phyloP scores from a whole-genome alignment of 1,139 yeast species.

The Arxiozyma slooffiae region DNA sequence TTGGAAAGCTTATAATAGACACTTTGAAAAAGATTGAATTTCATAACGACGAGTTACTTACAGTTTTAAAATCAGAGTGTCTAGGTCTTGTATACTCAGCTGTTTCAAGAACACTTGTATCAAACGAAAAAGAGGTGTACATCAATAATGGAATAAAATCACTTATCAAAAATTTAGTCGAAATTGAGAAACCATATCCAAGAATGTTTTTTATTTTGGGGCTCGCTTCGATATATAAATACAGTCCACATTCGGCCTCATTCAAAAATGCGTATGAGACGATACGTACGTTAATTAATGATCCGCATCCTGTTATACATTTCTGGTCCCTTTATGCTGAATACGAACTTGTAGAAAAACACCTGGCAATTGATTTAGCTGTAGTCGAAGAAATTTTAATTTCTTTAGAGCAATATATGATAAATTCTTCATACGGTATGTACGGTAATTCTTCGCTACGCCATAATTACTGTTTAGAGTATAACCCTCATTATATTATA shows the following conservation, averaged over 20 bases:
- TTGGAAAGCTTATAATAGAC: constrained; percentile 46
- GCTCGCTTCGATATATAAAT: constrained; percentile 50
- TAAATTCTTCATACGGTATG: constrained; percentile 48
- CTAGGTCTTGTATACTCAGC: constrained; percentile 49
- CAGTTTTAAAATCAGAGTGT: constrained; percentile 53
- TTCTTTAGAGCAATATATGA: constrained; percentile 38
- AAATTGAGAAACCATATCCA: constrained; percentile 47
- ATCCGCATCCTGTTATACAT: constrained; percentile 81
- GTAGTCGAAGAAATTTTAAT: constrained; percentile 39
- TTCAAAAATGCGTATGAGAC: constrained; percentile 45
- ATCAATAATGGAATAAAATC: constrained; percentile 43
- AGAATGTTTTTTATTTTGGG: constrained; percentile 58
- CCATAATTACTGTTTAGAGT: constrained; percentile 40
- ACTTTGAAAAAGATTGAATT: constrained; percentile 44
- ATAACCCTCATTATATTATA: constrained; percentile 34
- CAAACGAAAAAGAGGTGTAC: constrained; percentile 8
- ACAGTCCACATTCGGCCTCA: constrained; percentile 36
- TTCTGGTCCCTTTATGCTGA: constrained; percentile 59
- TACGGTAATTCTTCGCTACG: constrained; percentile 37
- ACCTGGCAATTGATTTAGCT: constrained; percentile 39
- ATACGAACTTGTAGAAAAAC: constrained; percentile 46
- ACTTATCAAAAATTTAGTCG: constrained; percentile 53
- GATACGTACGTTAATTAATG: constrained; percentile 51
- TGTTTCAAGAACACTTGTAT: constrained; percentile 24
- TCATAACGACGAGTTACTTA: constrained; percentile 29